These are phyloP conservation scores for Cutaneotrichosporon dermatis DNA, from an alignment of 1,284 basidiomycete genomes.

Conservation along the genomic window DNA sequence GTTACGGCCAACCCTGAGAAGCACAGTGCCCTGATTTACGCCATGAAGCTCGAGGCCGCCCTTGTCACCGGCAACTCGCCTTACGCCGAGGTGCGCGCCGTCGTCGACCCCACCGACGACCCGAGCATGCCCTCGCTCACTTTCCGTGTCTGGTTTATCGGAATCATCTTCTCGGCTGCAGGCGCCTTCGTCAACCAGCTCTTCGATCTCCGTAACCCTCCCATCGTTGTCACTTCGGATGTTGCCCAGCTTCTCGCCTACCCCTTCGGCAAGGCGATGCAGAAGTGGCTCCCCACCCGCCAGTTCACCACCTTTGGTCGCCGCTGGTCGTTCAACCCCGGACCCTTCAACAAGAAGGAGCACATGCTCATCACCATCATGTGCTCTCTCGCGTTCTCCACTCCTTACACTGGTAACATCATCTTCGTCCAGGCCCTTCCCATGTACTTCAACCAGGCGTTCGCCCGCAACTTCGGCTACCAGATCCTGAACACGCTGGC, in stretches of 20 bases:
- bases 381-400: slow-evolving; percentile 32
- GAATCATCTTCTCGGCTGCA: slow-evolving; percentile 50
- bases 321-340: slow-evolving; percentile 38
- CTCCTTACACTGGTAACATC: slow-evolving; percentile 47
- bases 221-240: slow-evolving; percentile 28
- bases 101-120: slow-evolving; percentile 73
- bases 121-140: slow-evolving; percentile 73
- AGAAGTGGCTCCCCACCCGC: slow-evolving; percentile 3
- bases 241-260: slow-evolving; percentile 33
- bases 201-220: slow-evolving; percentile 48
- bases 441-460: slow-evolving; percentile 39
- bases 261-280: slow-evolving; percentile 30
- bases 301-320: slow-evolving; percentile 16
- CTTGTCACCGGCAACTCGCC: slow-evolving; percentile 56
- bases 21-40: slow-evolving; percentile 25
- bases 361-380: slow-evolving; percentile 45
- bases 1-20: slow-evolving; percentile 22
- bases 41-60: slow-evolving; percentile 38
- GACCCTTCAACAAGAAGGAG: slow-evolving; percentile 54
- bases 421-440: slow-evolving; percentile 38
- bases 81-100: slow-evolving; percentile 80
- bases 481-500: slow-evolving; percentile 46
- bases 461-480: slow-evolving; percentile 49
- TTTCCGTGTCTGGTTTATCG: slow-evolving; percentile 71
- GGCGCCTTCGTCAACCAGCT: slow-evolving; percentile 67